Evolutionary conservation across 2,329 filamentous ascomycete species (phyloP).

Genomic region (Metarhizium guizhouense): DNA sequence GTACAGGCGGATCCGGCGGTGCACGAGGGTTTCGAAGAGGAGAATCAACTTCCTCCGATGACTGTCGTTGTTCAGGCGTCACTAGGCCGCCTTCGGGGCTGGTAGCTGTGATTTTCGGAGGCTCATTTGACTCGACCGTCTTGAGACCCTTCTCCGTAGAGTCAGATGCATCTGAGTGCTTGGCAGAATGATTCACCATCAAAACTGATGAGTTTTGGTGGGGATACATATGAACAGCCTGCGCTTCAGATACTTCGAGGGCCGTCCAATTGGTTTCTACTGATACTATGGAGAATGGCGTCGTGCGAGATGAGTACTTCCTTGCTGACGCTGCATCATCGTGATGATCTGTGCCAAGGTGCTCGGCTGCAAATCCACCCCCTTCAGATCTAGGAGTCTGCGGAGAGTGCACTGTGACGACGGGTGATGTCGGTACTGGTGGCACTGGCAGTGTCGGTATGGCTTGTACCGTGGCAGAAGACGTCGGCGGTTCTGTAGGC

Average conservation of each 20-base stretch:
- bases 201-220: constrained; percentile 57
- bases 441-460: background rate
- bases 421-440: background rate
- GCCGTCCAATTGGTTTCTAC: constrained; percentile 55
- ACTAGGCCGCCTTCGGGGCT: constrained; percentile 32
- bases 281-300: constrained; percentile 53
- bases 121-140: constrained; percentile 14
- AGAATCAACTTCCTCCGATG: constrained; percentile 48
- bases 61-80: constrained; percentile 40
- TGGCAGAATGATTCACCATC: constrained; percentile 48
- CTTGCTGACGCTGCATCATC: constrained; percentile 45
- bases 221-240: constrained; percentile 52
- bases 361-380: constrained; percentile 11
- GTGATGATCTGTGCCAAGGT: constrained; percentile 38
- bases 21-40: constrained; percentile 52
- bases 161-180: constrained; percentile 37
- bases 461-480: no score
- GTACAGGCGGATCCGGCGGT: constrained; percentile 43
- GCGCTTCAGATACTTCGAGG: constrained; percentile 52
- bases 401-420: background rate
- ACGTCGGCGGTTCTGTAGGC: background rate
- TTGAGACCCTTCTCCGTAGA: constrained; percentile 16
- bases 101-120: constrained; percentile 29
- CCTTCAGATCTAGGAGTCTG: constrained; percentile 2
- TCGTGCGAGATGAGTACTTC: constrained; percentile 45